Conservation (phyloP, 345 rosid genomes). For the Ailanthus altissimus region DNA sequence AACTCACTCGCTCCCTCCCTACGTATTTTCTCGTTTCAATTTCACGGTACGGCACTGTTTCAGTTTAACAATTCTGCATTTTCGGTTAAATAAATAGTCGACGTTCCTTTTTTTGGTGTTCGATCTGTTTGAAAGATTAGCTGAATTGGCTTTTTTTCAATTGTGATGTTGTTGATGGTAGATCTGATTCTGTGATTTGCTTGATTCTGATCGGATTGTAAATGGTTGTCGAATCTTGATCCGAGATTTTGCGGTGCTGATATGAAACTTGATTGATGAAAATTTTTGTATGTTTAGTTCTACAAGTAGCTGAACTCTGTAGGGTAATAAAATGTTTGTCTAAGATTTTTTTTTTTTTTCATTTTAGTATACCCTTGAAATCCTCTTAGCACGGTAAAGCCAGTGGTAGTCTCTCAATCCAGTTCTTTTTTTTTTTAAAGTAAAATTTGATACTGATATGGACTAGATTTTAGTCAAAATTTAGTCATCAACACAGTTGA, state of each 20-base stretch:
- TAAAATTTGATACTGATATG: neutral
- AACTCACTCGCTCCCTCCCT: too few relatives aligned
- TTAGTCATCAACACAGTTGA: neutral
- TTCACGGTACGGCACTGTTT: neutral
- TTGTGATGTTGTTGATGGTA: neutral
- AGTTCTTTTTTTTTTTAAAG: too few relatives aligned
- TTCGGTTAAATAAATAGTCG: too few relatives aligned
- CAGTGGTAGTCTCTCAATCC: too few relatives aligned
- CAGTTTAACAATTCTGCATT: neutral
- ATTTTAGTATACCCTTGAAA: too few relatives aligned
- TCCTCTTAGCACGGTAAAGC: too few relatives aligned
- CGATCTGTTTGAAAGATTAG: neutral
- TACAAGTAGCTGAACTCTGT: neutral
- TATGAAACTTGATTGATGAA: neutral
- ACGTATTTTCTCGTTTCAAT: neutral
- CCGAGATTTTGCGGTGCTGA: neutral
- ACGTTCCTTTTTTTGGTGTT: neutral
- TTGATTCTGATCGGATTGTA: neutral
- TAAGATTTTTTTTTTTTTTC: neutral
- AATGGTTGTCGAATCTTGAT: neutral
- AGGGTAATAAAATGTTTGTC: neutral
- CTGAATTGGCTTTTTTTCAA: neutral
- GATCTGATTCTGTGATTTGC: slow-evolving; percentile 6
- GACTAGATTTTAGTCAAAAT: too few relatives aligned
- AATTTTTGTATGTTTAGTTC: neutral